A percentile compares a stretch with the other conserved stretches of the same genome.
phyloP scores from a whole-genome alignment of 805 yeast species.

The Candida corydali region DNA sequence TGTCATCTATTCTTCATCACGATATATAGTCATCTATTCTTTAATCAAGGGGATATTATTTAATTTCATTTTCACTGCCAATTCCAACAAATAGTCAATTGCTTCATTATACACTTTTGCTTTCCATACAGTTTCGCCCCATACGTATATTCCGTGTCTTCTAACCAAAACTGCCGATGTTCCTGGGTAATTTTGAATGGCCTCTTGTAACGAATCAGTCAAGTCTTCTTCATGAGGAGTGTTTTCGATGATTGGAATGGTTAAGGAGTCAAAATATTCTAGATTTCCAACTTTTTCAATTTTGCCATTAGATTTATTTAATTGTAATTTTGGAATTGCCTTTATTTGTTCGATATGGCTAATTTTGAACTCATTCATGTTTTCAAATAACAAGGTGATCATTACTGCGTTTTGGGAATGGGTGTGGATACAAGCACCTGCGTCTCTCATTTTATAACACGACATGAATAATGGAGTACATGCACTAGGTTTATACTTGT shows the following conservation, averaged over 20 bases:
- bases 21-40: background rate
- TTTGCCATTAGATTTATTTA: conserved; percentile 25
- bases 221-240: conserved; percentile 85
- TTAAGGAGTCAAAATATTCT: conserved; percentile 68
- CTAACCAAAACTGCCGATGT: conserved; percentile 86
- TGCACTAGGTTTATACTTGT: conserved; percentile 78
- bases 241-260: conserved; percentile 88
- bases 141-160: conserved; percentile 93
- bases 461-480: conserved; percentile 87
- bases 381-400: conserved; percentile 62
- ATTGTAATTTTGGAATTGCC: conserved; percentile 64
- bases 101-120: conserved; percentile 94
- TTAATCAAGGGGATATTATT: conserved; percentile 43
- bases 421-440: conserved; percentile 93
- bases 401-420: conserved; percentile 89
- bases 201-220: conserved; percentile 57
- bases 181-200: conserved; percentile 67
- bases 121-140: conserved; percentile 92
- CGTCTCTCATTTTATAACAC: conserved; percentile 60
- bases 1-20: too few species aligned
- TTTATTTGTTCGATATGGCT: conserved; percentile 87
- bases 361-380: conserved; percentile 65
- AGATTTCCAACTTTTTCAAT: conserved; percentile 64
- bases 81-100: conserved; percentile 79
- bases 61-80: conserved; percentile 79